These are phyloP conservation scores for Pseudogymnoascus sp. DNA, from an alignment of 2,329 filamentous ascomycete species.

Conservation along the genomic window DNA sequence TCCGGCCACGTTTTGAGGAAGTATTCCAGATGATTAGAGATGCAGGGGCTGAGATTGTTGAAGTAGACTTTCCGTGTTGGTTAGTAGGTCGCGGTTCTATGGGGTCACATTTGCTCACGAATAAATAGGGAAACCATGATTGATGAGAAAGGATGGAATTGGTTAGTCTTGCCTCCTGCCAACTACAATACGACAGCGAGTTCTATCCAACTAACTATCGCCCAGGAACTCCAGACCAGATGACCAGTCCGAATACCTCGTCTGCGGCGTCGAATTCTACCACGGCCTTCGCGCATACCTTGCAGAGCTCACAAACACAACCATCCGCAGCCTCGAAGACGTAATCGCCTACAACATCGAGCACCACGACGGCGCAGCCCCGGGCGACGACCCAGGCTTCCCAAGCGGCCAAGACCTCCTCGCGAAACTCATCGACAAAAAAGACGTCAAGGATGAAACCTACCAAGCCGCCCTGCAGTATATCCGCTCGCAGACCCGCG, in stretches of 20 bases:
- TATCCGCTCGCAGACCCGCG: not conserved
- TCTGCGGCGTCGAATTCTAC: conserved; percentile 9
- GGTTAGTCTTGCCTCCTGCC: not conserved
- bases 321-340: conserved; percentile 1
- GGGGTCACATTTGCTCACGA: not conserved
- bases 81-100: not conserved
- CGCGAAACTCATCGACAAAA: not conserved
- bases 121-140: not conserved
- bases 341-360: not conserved
- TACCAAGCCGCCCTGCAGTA: not conserved
- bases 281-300: conserved; percentile 5
- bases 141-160: not conserved
- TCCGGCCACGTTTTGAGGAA: not conserved
- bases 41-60: conserved; percentile 5
- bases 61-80: conserved; percentile 9
- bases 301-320: not conserved
- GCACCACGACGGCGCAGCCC: conserved; percentile 6
- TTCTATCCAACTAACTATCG: not conserved
- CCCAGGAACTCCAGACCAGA: not conserved
- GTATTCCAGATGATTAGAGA: conserved; percentile 8
- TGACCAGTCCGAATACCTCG: conserved; percentile 3
- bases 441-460: not conserved
- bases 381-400: conserved; percentile 12
- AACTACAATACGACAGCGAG: not conserved
- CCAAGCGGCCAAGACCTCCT: conserved; percentile 15